phyloP scores from a whole-genome alignment of 768 basidiomycete species.

The Pleurotus ostreatus region DNA sequence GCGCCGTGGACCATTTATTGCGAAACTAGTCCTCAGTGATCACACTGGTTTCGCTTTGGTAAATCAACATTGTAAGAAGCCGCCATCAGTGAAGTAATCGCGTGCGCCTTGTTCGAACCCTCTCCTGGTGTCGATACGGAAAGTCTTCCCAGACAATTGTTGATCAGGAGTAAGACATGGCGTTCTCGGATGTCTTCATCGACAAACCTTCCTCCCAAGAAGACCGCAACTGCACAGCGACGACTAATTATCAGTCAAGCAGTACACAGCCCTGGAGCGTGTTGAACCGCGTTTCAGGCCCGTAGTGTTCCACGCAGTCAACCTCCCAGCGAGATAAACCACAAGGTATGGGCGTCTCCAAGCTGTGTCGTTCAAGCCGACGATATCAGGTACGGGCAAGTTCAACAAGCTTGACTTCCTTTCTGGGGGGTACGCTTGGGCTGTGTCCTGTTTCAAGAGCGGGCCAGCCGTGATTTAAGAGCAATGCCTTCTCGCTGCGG shows the following conservation, averaged over 20 bases:
- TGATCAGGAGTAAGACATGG: background rate
- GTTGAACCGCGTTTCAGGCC: too few relatives aligned
- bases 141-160: background rate
- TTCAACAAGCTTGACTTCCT: too few relatives aligned
- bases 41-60: constrained; percentile 1
- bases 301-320: too few relatives aligned
- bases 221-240: background rate
- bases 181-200: background rate
- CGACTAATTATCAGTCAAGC: background rate
- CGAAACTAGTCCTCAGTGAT: background rate
- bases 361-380: too few relatives aligned
- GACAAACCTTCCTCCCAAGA: background rate
- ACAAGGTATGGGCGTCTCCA: too few relatives aligned
- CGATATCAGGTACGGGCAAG: too few relatives aligned
- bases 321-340: too few relatives aligned
- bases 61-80: background rate
- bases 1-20: constrained; percentile 3
- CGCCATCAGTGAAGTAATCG: background rate
- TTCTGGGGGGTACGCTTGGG: too few relatives aligned
- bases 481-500: too few relatives aligned
- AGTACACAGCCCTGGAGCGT: too few relatives aligned
- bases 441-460: too few relatives aligned
- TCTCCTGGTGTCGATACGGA: background rate
- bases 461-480: too few relatives aligned
- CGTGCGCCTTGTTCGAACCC: background rate